Evolutionary conservation across 73 alveolate species (phyloP).

Genomic region (Uronychia setigera): DNA sequence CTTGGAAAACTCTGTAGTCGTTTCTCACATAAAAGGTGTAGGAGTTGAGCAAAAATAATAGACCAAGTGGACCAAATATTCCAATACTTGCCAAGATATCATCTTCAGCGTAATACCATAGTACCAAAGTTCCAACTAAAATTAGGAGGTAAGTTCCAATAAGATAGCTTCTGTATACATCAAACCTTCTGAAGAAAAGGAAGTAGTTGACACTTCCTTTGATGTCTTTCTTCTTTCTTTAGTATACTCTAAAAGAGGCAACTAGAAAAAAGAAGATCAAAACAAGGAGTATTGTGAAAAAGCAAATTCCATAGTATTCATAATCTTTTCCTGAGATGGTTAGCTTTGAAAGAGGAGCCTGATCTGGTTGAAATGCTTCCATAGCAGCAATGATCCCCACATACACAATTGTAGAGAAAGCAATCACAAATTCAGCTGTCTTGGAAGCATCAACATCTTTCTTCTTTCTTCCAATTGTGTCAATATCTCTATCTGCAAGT

Average conservation of each 20-base stretch:
- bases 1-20: conserved; percentile 53
- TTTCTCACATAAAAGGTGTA: conserved; percentile 53
- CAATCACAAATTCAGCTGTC: conserved; percentile 48
- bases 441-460: conserved; percentile 28
- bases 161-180: conserved; percentile 50
- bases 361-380: not conserved
- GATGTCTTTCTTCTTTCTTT: conserved; percentile 59
- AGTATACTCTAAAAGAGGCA: conserved; percentile 41
- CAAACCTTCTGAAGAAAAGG: conserved; percentile 27
- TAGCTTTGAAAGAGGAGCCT: not conserved
- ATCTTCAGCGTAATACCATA: conserved; percentile 29
- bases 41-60: conserved; percentile 28
- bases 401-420: conserved; percentile 25
- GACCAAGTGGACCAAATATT: conserved; percentile 34
- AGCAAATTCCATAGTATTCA: conserved; percentile 2
- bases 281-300: not conserved
- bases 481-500: conserved; percentile 23
- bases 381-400: not conserved
- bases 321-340: not conserved
- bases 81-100: conserved; percentile 16
- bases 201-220: conserved; percentile 43
- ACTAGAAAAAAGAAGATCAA: not conserved
- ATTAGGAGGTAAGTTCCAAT: conserved; percentile 8
- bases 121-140: conserved; percentile 31
- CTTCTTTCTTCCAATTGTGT: not conserved